Evolutionary conservation across 1,284 basidiomycete species (phyloP).

Genomic region (Boletellus dicymbophilus): DNA sequence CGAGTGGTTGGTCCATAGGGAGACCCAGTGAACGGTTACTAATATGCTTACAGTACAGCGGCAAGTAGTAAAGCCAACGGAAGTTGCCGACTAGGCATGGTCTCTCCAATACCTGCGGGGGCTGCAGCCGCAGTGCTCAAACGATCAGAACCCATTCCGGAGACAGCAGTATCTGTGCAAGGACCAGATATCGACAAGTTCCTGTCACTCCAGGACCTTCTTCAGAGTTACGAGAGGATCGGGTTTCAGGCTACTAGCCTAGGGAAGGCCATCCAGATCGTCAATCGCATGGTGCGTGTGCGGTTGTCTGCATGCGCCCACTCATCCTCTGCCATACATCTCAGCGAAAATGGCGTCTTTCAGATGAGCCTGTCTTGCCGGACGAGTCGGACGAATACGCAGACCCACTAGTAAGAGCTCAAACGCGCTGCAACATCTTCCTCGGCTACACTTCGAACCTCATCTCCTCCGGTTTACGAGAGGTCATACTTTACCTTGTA

Average conservation of each 20-base stretch:
- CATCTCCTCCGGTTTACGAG: constrained; percentile 95
- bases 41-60: not conserved
- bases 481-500: constrained; percentile 91
- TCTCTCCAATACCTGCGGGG: constrained; percentile 45
- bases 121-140: constrained; percentile 77
- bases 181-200: constrained; percentile 87
- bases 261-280: constrained; percentile 86
- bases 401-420: constrained; percentile 59
- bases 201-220: constrained; percentile 70
- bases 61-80: constrained; percentile 10
- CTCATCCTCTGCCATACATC: constrained; percentile 7
- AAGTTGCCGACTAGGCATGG: constrained; percentile 31
- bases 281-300: constrained; percentile 80
- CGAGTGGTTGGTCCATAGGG: too few species aligned
- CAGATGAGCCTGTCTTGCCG: constrained; percentile 71
- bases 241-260: constrained; percentile 97
- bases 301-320: constrained; percentile 5
- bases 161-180: constrained; percentile 71
- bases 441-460: constrained; percentile 99
- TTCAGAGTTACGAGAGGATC: constrained; percentile 84
- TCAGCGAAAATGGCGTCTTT: constrained; percentile 81
- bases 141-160: constrained; percentile 79
- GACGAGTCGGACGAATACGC: constrained; percentile 70
- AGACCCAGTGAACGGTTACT: not conserved
- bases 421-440: constrained; percentile 85